Percentiles rank a stretch among this genome's conserved stretches.
phyloP scores from a whole-genome alignment of 441 rosid species.

The Populus hybrid region DNA sequence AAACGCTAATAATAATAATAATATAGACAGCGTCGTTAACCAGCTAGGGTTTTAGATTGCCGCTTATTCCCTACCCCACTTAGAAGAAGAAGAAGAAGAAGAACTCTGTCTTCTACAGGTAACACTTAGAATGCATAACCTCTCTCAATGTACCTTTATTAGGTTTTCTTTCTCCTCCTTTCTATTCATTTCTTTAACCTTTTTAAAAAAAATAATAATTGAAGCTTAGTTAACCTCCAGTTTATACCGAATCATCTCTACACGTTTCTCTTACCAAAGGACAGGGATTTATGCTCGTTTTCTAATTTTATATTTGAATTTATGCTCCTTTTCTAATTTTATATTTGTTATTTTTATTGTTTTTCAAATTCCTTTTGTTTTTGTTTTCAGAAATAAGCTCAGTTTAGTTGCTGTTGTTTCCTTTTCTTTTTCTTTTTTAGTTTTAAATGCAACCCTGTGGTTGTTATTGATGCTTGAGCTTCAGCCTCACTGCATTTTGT shows the following conservation, averaged over 20 bases:
- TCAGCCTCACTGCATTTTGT: background rate
- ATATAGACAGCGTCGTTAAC: background rate
- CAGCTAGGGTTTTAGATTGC: slow-evolving; percentile 13
- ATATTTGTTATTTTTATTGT: background rate
- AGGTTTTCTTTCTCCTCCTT: background rate
- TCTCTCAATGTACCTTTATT: background rate
- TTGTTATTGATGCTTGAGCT: background rate
- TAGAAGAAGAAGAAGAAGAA: background rate
- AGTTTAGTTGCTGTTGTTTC: background rate
- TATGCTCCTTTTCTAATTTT: no score
- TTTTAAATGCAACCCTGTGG: background rate
- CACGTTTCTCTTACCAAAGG: background rate
- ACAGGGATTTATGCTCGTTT: background rate
- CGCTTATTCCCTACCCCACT: background rate
- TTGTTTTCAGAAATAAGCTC: background rate
- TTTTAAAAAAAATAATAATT: no score
- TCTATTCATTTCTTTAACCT: no score
- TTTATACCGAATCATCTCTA: background rate
- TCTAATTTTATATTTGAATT: no score
- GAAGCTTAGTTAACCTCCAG: background rate
- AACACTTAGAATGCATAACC: background rate
- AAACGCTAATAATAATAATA: no score
- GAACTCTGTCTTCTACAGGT: background rate
- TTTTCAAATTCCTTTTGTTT: no score
- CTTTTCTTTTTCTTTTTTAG: background rate